Percentiles rank a stretch among this genome's conserved stretches.
Evolutionary conservation across 148 eudicot genomes (phyloP).

Genomic region (Hydrangea macrophylla): DNA sequence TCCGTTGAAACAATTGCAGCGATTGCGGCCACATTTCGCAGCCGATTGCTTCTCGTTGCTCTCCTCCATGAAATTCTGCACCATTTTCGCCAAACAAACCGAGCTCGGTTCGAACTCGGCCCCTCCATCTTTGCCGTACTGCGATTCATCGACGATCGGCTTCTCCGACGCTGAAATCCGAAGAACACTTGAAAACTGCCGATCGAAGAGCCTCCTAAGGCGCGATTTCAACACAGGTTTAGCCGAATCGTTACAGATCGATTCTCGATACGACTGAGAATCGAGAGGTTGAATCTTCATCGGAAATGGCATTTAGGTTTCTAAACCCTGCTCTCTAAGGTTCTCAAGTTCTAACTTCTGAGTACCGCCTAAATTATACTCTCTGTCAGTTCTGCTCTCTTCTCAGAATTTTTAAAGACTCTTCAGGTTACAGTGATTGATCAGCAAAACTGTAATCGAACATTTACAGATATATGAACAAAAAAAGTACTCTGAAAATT

Average conservation of each 20-base stretch:
- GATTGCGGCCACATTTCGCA: conserved; percentile 43
- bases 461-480: not conserved
- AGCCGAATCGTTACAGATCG: conserved; percentile 32
- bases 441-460: too few species aligned
- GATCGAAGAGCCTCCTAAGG: conserved; percentile 62
- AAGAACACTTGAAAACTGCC: conserved; percentile 49
- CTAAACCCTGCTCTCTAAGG: not conserved
- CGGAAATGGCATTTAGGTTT: conserved; percentile 47
- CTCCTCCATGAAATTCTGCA: conserved; percentile 56
- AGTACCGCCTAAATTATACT: not conserved
- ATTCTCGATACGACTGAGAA: conserved; percentile 25
- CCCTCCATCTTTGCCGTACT: conserved; percentile 11
- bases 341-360: too few species aligned
- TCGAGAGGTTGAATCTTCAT: conserved; percentile 73
- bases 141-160: conserved; percentile 13
- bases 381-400: not conserved
- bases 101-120: conserved; percentile 52
- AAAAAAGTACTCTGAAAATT: not conserved
- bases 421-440: too few species aligned
- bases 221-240: conserved; percentile 61
- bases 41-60: conserved; percentile 34
- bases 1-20: conserved; percentile 71
- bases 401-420: too few species aligned
- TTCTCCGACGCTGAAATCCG: conserved; percentile 34
- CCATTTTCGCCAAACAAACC: conserved; percentile 57